Evolutionary conservation across 495 filamentous ascomycete genomes (phyloP).

Genomic region (Penicillium lividum): DNA sequence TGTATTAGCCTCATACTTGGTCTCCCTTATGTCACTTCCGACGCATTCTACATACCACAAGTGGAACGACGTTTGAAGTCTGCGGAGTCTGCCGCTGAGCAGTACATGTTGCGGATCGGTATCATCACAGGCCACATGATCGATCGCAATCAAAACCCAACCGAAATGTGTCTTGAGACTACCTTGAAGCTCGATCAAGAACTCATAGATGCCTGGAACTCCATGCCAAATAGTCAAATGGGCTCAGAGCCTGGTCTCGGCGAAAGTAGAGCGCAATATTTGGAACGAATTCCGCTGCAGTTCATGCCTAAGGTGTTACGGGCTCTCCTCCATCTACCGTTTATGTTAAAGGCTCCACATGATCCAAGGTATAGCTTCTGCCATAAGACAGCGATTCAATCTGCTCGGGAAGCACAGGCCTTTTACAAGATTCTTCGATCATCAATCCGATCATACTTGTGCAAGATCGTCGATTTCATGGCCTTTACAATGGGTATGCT

Average conservation of each 20-base stretch:
- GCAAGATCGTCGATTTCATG: constrained; percentile 57
- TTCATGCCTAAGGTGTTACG: constrained; percentile 49
- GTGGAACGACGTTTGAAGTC: constrained; percentile 23
- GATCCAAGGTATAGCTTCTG: constrained; percentile 43
- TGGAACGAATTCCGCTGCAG: constrained; percentile 42
- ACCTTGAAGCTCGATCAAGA: constrained; percentile 52
- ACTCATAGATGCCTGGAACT: constrained; percentile 40
- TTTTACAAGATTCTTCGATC: constrained; percentile 46
- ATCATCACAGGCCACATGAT: constrained; percentile 50
- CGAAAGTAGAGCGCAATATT: constrained; percentile 23
- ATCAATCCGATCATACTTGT: constrained; percentile 39
- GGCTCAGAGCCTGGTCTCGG: constrained; percentile 15
- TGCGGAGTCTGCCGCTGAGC: constrained; percentile 18
- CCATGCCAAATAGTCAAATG: constrained; percentile 39
- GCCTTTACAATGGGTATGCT: constrained; percentile 54
- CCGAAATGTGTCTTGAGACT: constrained; percentile 36
- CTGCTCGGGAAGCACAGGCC: constrained; percentile 46
- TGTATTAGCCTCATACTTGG: constrained; percentile 51
- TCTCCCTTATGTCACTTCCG: constrained; percentile 48
- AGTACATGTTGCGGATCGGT: constrained; percentile 36
- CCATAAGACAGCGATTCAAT: constrained; percentile 45
- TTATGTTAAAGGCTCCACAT: constrained; percentile 51
- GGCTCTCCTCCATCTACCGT: constrained; percentile 54
- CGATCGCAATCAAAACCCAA: constrained; percentile 49
- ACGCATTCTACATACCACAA: constrained; percentile 35